Conservation (phyloP, 2,329 filamentous ascomycete genomes). For the Leptographium galeiforme region DNA sequence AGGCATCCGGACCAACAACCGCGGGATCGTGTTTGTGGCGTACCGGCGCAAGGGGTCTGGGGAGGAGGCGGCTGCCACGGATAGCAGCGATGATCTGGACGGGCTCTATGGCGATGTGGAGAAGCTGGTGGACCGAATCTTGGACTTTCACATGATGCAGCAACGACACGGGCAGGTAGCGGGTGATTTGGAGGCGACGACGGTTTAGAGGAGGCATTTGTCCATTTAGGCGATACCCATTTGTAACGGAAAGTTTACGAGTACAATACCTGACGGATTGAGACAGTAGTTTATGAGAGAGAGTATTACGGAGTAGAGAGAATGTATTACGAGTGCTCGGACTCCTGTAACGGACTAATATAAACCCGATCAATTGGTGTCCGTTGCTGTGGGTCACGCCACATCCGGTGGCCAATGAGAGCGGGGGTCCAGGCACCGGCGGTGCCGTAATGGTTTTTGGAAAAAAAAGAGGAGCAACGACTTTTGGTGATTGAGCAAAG, state of each 20-base stretch:
- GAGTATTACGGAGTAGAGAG: too few species aligned
- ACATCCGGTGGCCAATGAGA: background rate
- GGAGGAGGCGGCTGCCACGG: constrained; percentile 13
- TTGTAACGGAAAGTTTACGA: too few species aligned
- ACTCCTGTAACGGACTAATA: too few species aligned
- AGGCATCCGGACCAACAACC: constrained; percentile 20
- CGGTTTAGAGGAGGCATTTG: too few species aligned
- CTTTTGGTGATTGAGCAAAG: too few species aligned
- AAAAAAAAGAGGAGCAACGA: constrained; percentile 2
- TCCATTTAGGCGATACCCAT: too few species aligned
- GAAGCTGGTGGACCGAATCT: constrained; percentile 36
- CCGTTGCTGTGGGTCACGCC: background rate
- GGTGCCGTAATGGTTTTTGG: constrained; percentile 4
- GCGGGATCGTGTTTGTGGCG: constrained; percentile 43
- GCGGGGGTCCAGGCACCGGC: background rate
- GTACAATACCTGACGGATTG: too few species aligned
- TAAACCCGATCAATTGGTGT: too few species aligned
- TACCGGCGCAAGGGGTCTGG: constrained; percentile 32
- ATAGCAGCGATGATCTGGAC: constrained; percentile 27
- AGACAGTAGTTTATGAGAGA: too few species aligned
- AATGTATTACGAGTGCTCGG: too few species aligned
- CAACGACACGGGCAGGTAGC: constrained; percentile 7
- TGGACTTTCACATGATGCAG: constrained; percentile 28
- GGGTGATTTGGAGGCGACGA: background rate
- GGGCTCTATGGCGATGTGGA: constrained; percentile 36